These are phyloP conservation scores for Metarhizium humberi DNA, from an alignment of 2,329 filamentous ascomycete genomes.

Conservation along the genomic window DNA sequence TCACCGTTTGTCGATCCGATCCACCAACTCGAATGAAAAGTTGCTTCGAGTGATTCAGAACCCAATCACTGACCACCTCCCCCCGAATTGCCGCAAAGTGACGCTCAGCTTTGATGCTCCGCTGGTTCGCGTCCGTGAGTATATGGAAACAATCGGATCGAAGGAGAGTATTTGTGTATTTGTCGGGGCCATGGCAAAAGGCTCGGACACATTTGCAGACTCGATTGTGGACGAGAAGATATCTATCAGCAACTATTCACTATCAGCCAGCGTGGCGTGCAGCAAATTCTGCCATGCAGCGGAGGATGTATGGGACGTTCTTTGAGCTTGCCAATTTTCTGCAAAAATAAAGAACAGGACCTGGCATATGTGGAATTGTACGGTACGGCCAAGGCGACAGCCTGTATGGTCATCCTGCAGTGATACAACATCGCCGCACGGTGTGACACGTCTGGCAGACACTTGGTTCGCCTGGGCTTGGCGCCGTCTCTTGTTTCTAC, in stretches of 20 bases:
- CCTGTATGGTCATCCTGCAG: conserved; percentile 29
- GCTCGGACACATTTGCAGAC: conserved; percentile 90
- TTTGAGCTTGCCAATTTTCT: conserved; percentile 41
- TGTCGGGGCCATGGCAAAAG: conserved; percentile 97
- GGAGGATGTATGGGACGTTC: conserved; percentile 90
- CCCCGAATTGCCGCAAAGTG: conserved; percentile 94
- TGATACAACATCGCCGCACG: conserved; percentile 65
- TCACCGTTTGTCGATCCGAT: conserved; percentile 90
- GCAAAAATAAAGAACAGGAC: background rate
- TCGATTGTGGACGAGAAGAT: conserved; percentile 93
- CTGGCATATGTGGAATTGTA: background rate
- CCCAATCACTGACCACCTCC: conserved; percentile 92
- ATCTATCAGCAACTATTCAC: conserved; percentile 94
- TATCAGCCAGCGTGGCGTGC: conserved; percentile 95
- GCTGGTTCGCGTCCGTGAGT: conserved; percentile 80
- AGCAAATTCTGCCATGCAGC: conserved; percentile 99
- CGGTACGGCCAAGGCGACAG: conserved; percentile 12
- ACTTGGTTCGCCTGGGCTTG: conserved; percentile 58
- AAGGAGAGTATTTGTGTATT: conserved; percentile 97
- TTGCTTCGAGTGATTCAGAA: conserved; percentile 96
- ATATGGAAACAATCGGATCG: conserved; percentile 66
- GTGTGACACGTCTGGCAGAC: conserved; percentile 21
- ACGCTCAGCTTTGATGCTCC: conserved; percentile 91
- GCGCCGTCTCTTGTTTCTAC: conserved; percentile 74
- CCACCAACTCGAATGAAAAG: conserved; percentile 95